Conservation (phyloP, 306 rosid genomes). For the Hippophae gyantsensis region DNA sequence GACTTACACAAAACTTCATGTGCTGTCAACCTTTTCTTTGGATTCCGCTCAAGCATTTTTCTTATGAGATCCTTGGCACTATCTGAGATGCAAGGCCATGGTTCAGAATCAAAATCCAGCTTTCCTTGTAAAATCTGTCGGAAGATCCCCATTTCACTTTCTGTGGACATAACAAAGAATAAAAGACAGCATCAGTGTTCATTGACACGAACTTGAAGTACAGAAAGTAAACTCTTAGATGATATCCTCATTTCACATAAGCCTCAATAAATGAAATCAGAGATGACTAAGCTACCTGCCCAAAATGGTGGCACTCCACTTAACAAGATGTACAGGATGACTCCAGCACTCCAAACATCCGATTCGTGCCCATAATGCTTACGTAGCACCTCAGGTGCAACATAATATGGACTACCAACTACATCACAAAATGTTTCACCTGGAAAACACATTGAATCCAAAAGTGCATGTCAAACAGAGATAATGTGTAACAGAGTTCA, state of each 20-base stretch:
- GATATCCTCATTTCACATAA: not conserved
- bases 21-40: constrained; percentile 32
- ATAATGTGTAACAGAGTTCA: not conserved
- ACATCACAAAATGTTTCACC: constrained; percentile 36
- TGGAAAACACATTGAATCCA: constrained; percentile 1
- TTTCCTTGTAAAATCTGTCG: constrained; percentile 38
- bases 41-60: constrained; percentile 47
- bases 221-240: not conserved
- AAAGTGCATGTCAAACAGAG: not conserved
- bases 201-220: not conserved
- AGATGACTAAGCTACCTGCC: constrained; percentile 22
- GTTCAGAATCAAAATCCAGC: constrained; percentile 36
- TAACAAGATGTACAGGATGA: constrained; percentile 34
- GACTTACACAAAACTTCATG: constrained; percentile 38
- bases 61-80: constrained; percentile 38
- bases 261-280: not conserved
- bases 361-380: constrained; percentile 41
- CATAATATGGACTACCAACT: constrained; percentile 44
- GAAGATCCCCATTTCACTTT: constrained; percentile 42
- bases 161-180: constrained; percentile 15
- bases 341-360: constrained; percentile 49
- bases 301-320: constrained; percentile 48
- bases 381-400: constrained; percentile 38
- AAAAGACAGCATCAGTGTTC: not conserved
- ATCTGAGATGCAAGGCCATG: constrained; percentile 32